Base-by-base conservation (phyloP, 176 grass and related monocot genomes). In the Musa acuminata region DNA sequence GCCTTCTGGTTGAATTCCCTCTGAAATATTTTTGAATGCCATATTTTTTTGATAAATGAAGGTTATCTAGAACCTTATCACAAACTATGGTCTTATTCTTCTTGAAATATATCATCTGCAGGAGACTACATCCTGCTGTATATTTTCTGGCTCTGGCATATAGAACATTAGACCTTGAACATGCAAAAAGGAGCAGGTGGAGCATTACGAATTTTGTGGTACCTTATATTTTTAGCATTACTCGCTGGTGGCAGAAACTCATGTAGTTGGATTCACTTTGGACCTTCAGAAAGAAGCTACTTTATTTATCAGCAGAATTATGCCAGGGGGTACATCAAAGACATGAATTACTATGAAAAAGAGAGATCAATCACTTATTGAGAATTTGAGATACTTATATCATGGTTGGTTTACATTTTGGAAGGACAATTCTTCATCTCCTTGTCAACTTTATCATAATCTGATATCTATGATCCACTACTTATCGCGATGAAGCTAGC, bases 91-190 rank as follows among this genome's bases (percentile, higher is more conserved):
- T 72, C 51, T 67, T 25, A 2, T 21, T 17, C 8, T 27, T 8
- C 24, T 25, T 70, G 57, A 11, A 50, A 11, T 35, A 52, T 65
- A 14, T 20, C 54, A 81, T 86, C 74, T 83, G 64, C 86, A 98
- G 94, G 90, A 98, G 90, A 82, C 81, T 98, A 77, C 94, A 93
- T 84, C 94, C 94, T 69, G 94, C 90, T 65, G 84, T 98, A 84
- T 98, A 93, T 77, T 87, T 98, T 64, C 73, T 83, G 11, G 84
- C 88, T 80, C 80, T 98, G 49, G 87, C 94, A 53, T 98, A 98
- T 72, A 88, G 94, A 88, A 93, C 90, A 29, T 85, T 98, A 77
- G 94, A 93, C 87, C 77, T 93, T 49, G 94, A 98, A 67, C 85
- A 89, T 82, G 86, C 86, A 80, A 81, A 77, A 71, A 85, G 82